Evolutionary conservation across 208 protist species (phyloP).

Genomic region (Acanthamoeba castellanii): DNA sequence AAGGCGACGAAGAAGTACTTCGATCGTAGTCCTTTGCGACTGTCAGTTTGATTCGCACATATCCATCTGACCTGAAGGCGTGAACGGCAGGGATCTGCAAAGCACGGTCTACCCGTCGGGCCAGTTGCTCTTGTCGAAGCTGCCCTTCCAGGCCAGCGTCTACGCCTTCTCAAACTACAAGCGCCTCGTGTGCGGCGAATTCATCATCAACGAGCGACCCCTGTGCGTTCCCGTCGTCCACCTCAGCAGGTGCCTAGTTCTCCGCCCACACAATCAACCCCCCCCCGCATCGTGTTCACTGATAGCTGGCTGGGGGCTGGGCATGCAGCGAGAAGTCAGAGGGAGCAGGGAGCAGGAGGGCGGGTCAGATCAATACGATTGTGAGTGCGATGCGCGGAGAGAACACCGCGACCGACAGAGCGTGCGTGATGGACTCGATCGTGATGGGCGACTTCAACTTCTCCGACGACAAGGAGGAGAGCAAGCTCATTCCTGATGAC

Average conservation of each 20-base stretch:
- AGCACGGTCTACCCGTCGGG: slow-evolving; percentile 33
- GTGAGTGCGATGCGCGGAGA: slow-evolving; percentile 21
- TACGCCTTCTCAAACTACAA: slow-evolving; percentile 33
- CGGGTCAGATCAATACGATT: background rate
- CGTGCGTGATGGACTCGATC: background rate
- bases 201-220: slow-evolving; percentile 1
- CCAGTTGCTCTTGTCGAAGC: slow-evolving; percentile 9
- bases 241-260: background rate
- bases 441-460: slow-evolving; percentile 73
- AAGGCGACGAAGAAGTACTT: slow-evolving; percentile 1
- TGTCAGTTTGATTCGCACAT: too few relatives aligned
- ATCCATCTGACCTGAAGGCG: background rate
- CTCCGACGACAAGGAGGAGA: background rate
- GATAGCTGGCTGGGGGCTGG: too few relatives aligned
- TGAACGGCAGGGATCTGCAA: slow-evolving; percentile 7
- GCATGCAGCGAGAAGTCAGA: background rate
- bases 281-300: background rate
- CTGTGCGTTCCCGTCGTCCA: slow-evolving; percentile 45
- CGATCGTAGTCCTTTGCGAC: background rate
- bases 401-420: background rate
- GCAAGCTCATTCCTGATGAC: slow-evolving; percentile 21
- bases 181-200: background rate
- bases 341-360: background rate
- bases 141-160: slow-evolving; percentile 38
- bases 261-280: background rate